These are phyloP conservation scores for Daphne laureola DNA, from an alignment of 441 rosid species.

Conservation along the genomic window DNA sequence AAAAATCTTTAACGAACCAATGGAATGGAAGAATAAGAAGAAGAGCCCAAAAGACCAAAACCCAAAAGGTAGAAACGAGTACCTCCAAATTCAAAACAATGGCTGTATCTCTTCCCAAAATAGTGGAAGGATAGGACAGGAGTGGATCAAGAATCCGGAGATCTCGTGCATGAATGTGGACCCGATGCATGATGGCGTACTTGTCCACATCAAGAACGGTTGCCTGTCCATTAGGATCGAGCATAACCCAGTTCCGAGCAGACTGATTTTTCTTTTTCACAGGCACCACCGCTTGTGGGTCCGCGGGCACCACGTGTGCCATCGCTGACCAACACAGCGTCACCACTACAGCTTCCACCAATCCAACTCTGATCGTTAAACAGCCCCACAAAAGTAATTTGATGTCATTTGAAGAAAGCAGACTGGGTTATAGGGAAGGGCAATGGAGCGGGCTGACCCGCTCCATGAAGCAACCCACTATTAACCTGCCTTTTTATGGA, in stretches of 20 bases:
- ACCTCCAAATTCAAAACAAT: constrained; percentile 90
- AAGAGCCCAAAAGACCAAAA: neutral
- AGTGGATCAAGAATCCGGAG: constrained; percentile 85
- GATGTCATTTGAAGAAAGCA: too few relatives aligned
- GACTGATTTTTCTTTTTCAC: constrained; percentile 53
- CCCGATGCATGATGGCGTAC: constrained; percentile 83
- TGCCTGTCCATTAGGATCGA: constrained; percentile 48
- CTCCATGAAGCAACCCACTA: too few relatives aligned
- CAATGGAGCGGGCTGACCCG: too few relatives aligned
- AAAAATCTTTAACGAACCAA: constrained; percentile 1
- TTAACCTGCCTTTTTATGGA: too few relatives aligned
- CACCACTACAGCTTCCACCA: constrained; percentile 11
- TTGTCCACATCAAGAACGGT: constrained; percentile 57
- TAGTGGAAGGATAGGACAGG: constrained; percentile 78
- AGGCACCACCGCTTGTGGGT: constrained; percentile 36
- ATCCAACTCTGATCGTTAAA: too few relatives aligned
- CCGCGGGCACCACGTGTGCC: constrained; percentile 65
- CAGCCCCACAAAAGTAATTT: too few relatives aligned
- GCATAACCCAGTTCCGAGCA: constrained; percentile 54
- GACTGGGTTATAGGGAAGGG: too few relatives aligned
- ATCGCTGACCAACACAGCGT: constrained; percentile 27
- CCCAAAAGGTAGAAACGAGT: neutral
- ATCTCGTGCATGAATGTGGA: constrained; percentile 93
- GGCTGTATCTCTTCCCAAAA: constrained; percentile 86
- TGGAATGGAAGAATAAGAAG: neutral